Evolutionary conservation across 768 basidiomycete genomes (phyloP).

Genomic region (Chalciporus piperatus): DNA sequence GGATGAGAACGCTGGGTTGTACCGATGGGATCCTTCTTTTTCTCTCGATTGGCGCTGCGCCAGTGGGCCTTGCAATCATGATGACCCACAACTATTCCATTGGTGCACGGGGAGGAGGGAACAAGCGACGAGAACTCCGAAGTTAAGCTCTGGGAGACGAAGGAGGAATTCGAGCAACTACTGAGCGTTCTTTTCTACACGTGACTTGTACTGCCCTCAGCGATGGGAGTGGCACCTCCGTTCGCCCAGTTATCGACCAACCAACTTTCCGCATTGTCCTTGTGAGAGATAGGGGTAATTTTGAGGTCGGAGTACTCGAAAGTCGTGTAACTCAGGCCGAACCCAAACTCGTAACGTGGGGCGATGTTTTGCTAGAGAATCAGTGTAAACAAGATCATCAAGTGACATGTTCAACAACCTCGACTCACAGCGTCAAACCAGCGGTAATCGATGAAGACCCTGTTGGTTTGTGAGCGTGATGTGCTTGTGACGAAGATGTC

Average conservation of each 20-base stretch:
- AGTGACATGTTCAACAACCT: not conserved
- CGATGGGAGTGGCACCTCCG: conserved; percentile 53
- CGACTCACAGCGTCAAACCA: conserved; percentile 62
- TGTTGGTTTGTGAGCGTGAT: conserved; percentile 13
- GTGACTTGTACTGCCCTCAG: no score
- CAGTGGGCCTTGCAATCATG: no score
- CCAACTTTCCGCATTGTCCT: conserved; percentile 31
- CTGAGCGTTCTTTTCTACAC: no score
- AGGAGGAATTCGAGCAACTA: no score
- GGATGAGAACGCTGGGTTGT: no score
- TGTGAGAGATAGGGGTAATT: conserved; percentile 40
- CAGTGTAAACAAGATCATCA: not conserved
- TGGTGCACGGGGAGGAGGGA: no score
- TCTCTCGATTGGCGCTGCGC: no score
- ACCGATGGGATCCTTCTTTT: no score
- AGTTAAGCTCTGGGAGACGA: no score
- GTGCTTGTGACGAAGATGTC: no score
- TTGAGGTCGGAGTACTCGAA: conserved; percentile 68
- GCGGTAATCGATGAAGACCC: conserved; percentile 69
- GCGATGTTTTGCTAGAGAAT: conserved; percentile 55
- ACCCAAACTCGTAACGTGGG: conserved; percentile 88
- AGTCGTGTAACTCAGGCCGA: conserved; percentile 80
- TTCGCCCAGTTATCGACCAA: conserved; percentile 56
- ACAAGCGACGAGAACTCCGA: no score
- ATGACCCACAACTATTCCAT: no score